Conservation (phyloP, 1,139 yeast species). For the Sugiyamaella xylanicola region DNA sequence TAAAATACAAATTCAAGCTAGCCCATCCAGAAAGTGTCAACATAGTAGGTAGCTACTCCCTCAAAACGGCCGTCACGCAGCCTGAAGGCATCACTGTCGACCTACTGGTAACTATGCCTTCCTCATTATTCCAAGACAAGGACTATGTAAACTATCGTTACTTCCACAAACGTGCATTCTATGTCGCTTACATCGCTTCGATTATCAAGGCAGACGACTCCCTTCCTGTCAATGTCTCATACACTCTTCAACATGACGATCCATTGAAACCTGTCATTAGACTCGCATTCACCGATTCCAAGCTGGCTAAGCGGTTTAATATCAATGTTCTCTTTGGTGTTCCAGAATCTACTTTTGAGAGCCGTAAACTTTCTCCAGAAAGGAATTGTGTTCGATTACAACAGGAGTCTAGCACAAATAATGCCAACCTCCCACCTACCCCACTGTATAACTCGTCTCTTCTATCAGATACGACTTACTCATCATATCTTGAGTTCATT, state of each 20-base stretch:
- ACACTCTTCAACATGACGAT: constrained; percentile 52
- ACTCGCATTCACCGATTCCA: constrained; percentile 31
- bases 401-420: constrained; percentile 32
- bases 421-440: constrained; percentile 61
- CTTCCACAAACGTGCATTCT: constrained; percentile 84
- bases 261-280: constrained; percentile 41
- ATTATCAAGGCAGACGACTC: constrained; percentile 50
- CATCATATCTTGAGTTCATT: constrained; percentile 69
- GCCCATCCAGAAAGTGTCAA: constrained; percentile 74
- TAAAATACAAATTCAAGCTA: constrained; percentile 71
- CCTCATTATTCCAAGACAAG: constrained; percentile 70
- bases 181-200: constrained; percentile 67
- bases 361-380: constrained; percentile 75
- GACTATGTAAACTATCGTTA: constrained; percentile 91
- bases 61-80: constrained; percentile 72
- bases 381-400: constrained; percentile 61
- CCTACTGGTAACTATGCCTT: constrained; percentile 80
- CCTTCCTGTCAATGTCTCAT: constrained; percentile 51
- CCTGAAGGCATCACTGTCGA: constrained; percentile 72
- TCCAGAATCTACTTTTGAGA: constrained; percentile 70
- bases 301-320: constrained; percentile 51
- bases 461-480: constrained; percentile 66
- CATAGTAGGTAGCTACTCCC: constrained; percentile 85
- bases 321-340: constrained; percentile 74
- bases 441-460: constrained; percentile 84